phyloP scores from a whole-genome alignment of 1,139 yeast species.

The Yamadazyma oceani region DNA sequence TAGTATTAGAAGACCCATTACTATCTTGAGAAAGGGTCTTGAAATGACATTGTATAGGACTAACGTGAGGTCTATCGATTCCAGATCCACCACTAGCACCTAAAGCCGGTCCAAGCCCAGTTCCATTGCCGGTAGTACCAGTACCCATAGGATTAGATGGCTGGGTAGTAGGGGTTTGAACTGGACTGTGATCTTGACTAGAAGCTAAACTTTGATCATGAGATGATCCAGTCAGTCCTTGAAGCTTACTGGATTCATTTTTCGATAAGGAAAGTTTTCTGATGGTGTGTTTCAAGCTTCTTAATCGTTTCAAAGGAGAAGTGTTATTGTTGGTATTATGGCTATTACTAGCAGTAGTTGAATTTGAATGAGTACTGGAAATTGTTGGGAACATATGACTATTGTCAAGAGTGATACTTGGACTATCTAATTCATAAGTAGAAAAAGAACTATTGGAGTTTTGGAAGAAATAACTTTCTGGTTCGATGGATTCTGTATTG shows the following conservation, averaged over 20 bases:
- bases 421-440: constrained; percentile 32
- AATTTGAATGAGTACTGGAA: constrained; percentile 14
- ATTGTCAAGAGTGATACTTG: constrained; percentile 23
- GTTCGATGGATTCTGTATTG: not conserved
- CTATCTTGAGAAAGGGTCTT: constrained; percentile 20
- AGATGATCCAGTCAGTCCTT: not conserved
- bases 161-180: not conserved
- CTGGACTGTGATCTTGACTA: not conserved
- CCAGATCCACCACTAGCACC: not conserved
- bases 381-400: constrained; percentile 23
- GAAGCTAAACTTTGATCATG: not conserved
- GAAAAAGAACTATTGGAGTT: constrained; percentile 21
- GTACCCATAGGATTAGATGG: too few relatives aligned
- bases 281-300: constrained; percentile 24
- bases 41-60: constrained; percentile 24
- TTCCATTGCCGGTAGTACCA: not conserved
- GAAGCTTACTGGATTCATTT: constrained; percentile 3
- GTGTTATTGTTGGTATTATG: constrained; percentile 15
- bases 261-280: constrained; percentile 21
- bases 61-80: constrained; percentile 20
- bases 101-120: constrained; percentile 5
- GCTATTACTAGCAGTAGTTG: constrained; percentile 7
- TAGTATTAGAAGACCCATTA: constrained; percentile 14
- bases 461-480: constrained; percentile 14
- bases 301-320: constrained; percentile 39